Base-by-base conservation (phyloP, 768 basidiomycete genomes). In the Xerocomus brunneocitrinus region DNA sequence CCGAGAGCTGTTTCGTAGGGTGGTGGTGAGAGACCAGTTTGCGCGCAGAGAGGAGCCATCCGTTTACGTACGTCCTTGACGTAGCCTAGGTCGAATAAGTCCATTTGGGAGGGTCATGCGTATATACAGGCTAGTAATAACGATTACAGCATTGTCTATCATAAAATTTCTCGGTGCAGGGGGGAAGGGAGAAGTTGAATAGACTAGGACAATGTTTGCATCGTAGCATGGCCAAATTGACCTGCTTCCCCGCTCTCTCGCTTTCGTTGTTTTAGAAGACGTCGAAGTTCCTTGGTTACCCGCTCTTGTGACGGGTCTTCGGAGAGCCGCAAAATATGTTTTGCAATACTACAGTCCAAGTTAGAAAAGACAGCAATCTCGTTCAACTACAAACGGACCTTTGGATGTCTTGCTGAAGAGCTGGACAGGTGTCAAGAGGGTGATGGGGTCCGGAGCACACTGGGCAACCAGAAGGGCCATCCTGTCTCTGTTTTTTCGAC, bases 351-450 rank as follows among this genome's bases (percentile, higher is more conserved):
- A 52, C 24, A 32, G 47, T 43, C 50, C 52, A 40, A 25, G 55
- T 55, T 59, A 63, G 54, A 49, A 31, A 44, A 25, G 10, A 12
- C 22, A 19, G 3, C 10, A 38, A 22, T 30, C 22, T 34, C 13
- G 45, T 34, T 49, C 16, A 28, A 38, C 28, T 38, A 53, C 49
- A 35, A n/a, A 51, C 61, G 42, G 57, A 86, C 87, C 80, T 84
- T 51, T 72, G 68, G 1, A 80, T 71, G 2, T 85, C 87, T 49
- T 73, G 71, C 6, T 54, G 55, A 3, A 85, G 75, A 24, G 80
- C 61, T 14, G 84, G 79, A 61, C 89, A 91, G 27, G 77, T 73
- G 62, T 79, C 75, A 9, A 80, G 56, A 22, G 73, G 54, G 64
- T 85, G 84, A 38, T 68, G 64, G 38, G 76, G 70, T 4, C 68